Evolutionary conservation across 495 filamentous ascomycete genomes (phyloP).

Genomic region (Penicillium goetzii): DNA sequence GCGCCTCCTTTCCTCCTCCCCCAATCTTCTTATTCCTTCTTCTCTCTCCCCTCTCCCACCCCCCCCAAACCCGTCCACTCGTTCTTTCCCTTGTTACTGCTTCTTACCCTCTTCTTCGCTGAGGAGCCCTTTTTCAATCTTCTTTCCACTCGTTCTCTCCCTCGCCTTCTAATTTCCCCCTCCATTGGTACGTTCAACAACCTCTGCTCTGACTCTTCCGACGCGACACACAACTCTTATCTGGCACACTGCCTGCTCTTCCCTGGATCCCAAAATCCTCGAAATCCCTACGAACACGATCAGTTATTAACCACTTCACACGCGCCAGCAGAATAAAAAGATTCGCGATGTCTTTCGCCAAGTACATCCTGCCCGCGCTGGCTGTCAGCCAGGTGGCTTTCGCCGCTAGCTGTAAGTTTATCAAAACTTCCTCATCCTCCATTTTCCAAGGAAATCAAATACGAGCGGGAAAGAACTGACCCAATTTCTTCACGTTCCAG

Average conservation of each 20-base stretch:
- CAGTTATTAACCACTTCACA: constrained; percentile 19
- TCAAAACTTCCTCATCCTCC: neutral
- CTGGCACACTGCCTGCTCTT: neutral
- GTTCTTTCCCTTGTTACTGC: constrained; percentile 47
- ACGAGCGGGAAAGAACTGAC: constrained; percentile 3
- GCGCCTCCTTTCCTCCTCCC: constrained; percentile 46
- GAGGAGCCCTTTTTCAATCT: constrained; percentile 26
- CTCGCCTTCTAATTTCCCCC: constrained; percentile 22
- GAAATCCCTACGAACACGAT: neutral
- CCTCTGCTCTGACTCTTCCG: constrained; percentile 1
- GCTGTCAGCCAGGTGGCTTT: constrained; percentile 65
- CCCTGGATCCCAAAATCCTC: neutral
- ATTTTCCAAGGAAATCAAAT: constrained; percentile 2
- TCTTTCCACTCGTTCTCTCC: constrained; percentile 37
- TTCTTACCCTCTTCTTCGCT: constrained; percentile 32
- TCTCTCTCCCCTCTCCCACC: constrained; percentile 29
- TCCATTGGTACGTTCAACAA: constrained; percentile 21
- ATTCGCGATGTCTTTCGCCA: constrained; percentile 73
- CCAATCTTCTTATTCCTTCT: constrained; percentile 39
- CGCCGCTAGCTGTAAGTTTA: constrained; percentile 53
- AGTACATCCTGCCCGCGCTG: constrained; percentile 74
- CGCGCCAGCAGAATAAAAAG: constrained; percentile 14
- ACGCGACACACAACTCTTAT: neutral
- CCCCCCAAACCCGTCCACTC: constrained; percentile 47
- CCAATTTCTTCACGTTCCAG: neutral